Evolutionary conservation across 129 eudicot genomes (phyloP).

Genomic region (Rutidosis leptorrhynchoides): DNA sequence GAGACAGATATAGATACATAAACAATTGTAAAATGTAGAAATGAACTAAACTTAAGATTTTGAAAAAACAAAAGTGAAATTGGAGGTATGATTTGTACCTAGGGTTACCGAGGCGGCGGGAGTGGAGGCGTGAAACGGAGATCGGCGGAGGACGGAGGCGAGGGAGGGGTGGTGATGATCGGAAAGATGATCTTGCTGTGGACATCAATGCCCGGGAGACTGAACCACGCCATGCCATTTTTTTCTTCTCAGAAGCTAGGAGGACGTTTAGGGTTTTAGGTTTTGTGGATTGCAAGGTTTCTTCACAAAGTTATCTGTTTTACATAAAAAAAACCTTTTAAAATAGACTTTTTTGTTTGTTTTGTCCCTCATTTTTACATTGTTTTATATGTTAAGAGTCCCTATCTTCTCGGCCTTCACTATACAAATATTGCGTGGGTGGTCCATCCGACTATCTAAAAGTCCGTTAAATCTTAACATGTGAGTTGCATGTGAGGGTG

Average conservation of each 20-base stretch:
- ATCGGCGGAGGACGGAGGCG: conserved; percentile 56
- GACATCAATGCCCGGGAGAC: conserved; percentile 68
- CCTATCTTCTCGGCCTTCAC: no score
- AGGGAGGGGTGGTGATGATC: conserved; percentile 53
- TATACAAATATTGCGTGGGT: no score
- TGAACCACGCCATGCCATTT: conserved; percentile 93
- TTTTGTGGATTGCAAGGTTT: conserved; percentile 20
- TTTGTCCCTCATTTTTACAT: no score
- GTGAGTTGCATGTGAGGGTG: no score
- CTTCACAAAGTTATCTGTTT: background rate
- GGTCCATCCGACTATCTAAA: no score
- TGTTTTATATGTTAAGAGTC: no score
- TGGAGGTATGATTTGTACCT: conserved; percentile 39
- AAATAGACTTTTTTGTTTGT: no score
- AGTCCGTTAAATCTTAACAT: no score
- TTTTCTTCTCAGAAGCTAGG: background rate
- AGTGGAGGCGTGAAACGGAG: conserved; percentile 47
- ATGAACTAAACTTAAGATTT: no score
- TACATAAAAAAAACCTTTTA: no score
- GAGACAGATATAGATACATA: background rate
- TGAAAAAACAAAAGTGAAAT: background rate
- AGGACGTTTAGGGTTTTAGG: conserved; percentile 24
- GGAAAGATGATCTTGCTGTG: conserved; percentile 60
- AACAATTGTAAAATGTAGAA: background rate
- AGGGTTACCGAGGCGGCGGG: conserved; percentile 64